Evolutionary conservation across 768 basidiomycete species (phyloP).

Genomic region (Russula virescens): DNA sequence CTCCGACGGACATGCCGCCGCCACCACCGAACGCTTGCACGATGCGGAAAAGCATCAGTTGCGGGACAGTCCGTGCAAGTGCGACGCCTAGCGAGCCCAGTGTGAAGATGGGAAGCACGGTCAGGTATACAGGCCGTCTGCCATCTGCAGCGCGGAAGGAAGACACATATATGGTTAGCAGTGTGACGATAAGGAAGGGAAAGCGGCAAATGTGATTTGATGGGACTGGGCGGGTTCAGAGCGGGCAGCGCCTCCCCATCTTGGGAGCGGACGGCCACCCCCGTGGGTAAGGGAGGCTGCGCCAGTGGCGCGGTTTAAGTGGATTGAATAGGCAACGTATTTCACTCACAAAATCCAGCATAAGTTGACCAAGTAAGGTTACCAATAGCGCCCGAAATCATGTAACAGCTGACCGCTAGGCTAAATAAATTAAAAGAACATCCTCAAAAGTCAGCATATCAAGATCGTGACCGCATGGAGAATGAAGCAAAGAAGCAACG

Average conservation of each 20-base stretch:
- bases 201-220: no score
- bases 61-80: constrained; percentile 35
- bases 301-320: neutral
- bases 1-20: constrained; percentile 49
- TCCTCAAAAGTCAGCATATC: neutral
- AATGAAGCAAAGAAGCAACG: neutral
- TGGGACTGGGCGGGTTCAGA: no score
- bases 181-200: no score
- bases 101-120: constrained; percentile 51
- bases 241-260: no score
- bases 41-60: constrained; percentile 56
- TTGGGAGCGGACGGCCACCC: neutral
- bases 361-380: constrained; percentile 18
- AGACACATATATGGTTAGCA: neutral
- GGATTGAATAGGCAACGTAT: neutral
- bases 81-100: constrained; percentile 58
- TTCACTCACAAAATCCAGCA: constrained; percentile 6
- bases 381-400: constrained; percentile 6
- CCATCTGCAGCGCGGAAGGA: no score
- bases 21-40: constrained; percentile 67
- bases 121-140: constrained; percentile 52
- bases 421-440: neutral
- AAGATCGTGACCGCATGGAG: neutral
- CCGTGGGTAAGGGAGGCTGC: neutral
- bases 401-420: constrained; percentile 16